A percentile compares a stretch with the other conserved stretches of the same genome.
Conservation (phyloP, 257 asterid genomes). For the Misopates orontium region DNA sequence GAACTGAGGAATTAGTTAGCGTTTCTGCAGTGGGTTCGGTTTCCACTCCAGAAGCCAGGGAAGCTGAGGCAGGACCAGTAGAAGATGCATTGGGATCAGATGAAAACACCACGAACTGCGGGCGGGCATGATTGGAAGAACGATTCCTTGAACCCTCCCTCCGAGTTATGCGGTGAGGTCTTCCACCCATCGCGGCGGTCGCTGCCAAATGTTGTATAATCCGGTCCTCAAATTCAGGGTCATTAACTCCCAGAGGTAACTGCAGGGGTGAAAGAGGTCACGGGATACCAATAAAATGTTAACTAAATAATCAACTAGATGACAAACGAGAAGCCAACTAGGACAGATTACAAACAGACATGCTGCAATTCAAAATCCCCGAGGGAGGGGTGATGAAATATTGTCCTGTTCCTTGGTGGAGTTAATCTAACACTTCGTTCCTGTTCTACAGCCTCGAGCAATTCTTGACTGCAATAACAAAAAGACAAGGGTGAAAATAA, state of each 20-base stretch:
- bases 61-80: constrained; percentile 35
- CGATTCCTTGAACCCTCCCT: constrained; percentile 67
- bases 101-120: constrained; percentile 57
- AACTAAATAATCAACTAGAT: constrained; percentile 7
- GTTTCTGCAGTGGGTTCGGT: constrained; percentile 37
- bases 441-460: constrained; percentile 77
- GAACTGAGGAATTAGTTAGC: constrained; percentile 34
- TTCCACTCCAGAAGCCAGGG: constrained; percentile 33
- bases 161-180: constrained; percentile 61
- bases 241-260: constrained; percentile 66
- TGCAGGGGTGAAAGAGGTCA: constrained; percentile 33
- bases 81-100: constrained; percentile 53
- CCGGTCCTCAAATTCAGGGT: constrained; percentile 79
- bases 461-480: constrained; percentile 70
- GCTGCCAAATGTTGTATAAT: constrained; percentile 91
- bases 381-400: constrained; percentile 73
- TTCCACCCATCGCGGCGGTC: constrained; percentile 89
- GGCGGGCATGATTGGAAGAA: constrained; percentile 56
- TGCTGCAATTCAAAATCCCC: constrained; percentile 77
- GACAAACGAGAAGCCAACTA: not conserved
- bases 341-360: constrained; percentile 43
- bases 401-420: constrained; percentile 63
- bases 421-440: constrained; percentile 63
- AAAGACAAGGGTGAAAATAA: no score
- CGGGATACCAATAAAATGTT: constrained; percentile 20